Evolutionary conservation across 2,329 filamentous ascomycete species (phyloP), one percentile per base, ranked within the genome.

Genomic region (Fusarium albidum): DNA sequence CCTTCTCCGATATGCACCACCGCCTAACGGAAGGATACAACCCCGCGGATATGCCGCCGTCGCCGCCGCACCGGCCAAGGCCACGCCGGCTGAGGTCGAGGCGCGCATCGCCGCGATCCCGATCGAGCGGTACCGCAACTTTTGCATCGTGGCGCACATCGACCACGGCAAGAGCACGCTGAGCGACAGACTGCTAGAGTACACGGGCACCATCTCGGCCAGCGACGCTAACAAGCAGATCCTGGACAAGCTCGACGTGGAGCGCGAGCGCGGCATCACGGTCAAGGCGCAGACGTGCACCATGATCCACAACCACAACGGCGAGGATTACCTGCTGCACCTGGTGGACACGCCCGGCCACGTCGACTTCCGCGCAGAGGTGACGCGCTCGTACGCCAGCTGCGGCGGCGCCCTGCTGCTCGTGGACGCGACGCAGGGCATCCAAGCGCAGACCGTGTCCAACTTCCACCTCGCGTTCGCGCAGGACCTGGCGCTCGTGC

Each of bases 241-340:
- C 58, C 80, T 99, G 60, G 95, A 99, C 76, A 97, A 96, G 73
- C 84, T 99, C 29, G 95, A 99, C 71, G 95, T 99, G 49, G 95
- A 99, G 77, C 83, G 95, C 44, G 92, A 98, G 75, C 86, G 95
- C 32, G 95, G 95, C 57, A 99, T 99, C 72, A 99, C 95, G 0
- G 95, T 99, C 72, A 99, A 99, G 79, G 95, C 95, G 49, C 95
- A 99, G 79, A 98, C 95, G 51, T 98, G 95, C 75, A 95, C 89
- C 49, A 99, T 99, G 95, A 84, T 99, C 45, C 96, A 97, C 79
- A 92, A 89, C 25, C 81, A 96, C 76, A 79, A 89, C 14, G 93
- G 90, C 13, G 79, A 89, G 27, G 95, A 99, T 73, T 98, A 98
- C 71, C 82, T 99, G 50, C 81, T 99, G 26, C 95, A 99, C 74